Base-by-base conservation (phyloP, 140 eudicot genomes). In the Flaveria floridana region DNA sequence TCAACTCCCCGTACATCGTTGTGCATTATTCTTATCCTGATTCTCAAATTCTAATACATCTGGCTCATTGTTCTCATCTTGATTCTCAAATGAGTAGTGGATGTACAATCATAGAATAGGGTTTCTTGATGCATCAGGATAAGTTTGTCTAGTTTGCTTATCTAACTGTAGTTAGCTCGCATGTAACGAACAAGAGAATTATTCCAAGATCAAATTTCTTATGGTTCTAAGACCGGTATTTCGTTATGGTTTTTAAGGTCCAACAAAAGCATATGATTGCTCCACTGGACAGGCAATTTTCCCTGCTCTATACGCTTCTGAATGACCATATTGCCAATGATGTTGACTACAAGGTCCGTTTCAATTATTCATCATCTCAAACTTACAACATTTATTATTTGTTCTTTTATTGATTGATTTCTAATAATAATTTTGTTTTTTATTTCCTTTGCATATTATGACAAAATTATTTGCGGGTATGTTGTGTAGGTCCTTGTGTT, bases 261-360 rank as follows among this genome's bases (percentile, higher is more conserved):
- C 86, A 80, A 64, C 99, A 95, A 83, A 85, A 73, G 58, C 88
- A 89, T 80, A 80, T 95, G 56, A 85, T 89, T 77, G 95, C 92
- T 80, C 90, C 99, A 69, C 52, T 95, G 82, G 97, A 95, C 76
- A 82, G 74, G 68, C 99, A 95, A 14, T 91, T 88, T 78, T 44
- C 97, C 0, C 72, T 95, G 50, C 84, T 95, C 41, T 95, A 89
- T 65, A 73, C 90, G 44, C 76, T 95, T 68, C 79, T 95, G 9
- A 87, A 91, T 67, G 92, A 95, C 74, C 99, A 95, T 77, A 89
- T 91, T 26, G 75, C 95, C 3, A 89, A 83, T 68, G 97, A 91
- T 82, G 85, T 76, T 68, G 90, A 95, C 47, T 95, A 91, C 50
- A 95, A 95, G 99, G 99, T 91, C 50, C 15, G 61, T 14, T 53